These are phyloP conservation scores for Linum trigynum DNA, from an alignment of 345 rosid species.

Conservation along the genomic window DNA sequence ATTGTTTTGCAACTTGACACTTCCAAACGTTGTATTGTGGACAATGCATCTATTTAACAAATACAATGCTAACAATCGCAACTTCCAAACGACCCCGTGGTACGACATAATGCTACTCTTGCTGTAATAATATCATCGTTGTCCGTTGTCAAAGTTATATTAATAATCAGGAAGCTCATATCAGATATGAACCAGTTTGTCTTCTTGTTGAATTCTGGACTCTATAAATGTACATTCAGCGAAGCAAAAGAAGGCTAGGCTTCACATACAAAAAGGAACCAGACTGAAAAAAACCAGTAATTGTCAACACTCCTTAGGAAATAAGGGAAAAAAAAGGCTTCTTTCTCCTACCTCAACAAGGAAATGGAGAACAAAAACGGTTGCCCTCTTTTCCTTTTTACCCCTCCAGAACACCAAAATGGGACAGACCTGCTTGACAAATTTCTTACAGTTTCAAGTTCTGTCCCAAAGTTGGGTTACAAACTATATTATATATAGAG, in stretches of 20 bases:
- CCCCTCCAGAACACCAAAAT: constrained; percentile 12
- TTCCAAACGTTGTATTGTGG: too few relatives aligned
- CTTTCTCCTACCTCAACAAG: neutral
- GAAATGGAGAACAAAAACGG: neutral
- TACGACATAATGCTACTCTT: too few relatives aligned
- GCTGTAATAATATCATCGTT: too few relatives aligned
- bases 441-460: constrained; percentile 21
- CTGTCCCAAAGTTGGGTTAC: constrained; percentile 11
- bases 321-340: neutral
- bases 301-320: neutral
- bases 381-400: neutral
- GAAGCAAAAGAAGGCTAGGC: too few relatives aligned
- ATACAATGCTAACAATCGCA: too few relatives aligned
- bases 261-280: neutral
- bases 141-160: too few relatives aligned
- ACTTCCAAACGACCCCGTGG: too few relatives aligned
- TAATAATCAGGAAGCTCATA: too few relatives aligned
- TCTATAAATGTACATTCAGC: neutral
- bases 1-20: too few relatives aligned
- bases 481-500: neutral
- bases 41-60: too few relatives aligned
- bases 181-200: too few relatives aligned
- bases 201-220: too few relatives aligned
- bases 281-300: neutral
- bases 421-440: constrained; percentile 13